Evolutionary conservation across 2,329 filamentous ascomycete species (phyloP), one percentile per base, ranked within the genome.

Genomic region (Aaosphaeria pasadenensis): DNA sequence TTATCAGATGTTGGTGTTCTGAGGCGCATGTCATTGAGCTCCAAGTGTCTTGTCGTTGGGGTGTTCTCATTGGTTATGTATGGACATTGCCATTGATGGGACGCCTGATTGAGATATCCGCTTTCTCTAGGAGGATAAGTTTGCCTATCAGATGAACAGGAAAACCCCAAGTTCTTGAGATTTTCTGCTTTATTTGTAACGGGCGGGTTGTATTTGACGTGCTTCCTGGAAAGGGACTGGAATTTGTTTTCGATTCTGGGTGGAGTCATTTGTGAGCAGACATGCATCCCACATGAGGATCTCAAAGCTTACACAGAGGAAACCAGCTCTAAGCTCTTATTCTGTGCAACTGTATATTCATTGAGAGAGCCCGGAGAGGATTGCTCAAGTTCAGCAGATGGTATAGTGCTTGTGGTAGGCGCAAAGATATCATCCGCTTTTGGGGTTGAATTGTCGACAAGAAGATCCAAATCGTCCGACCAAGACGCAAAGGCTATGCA

Each of bases 381-480:
- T 9, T n/a, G 33, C n/a, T 36, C 9, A n/a, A 36, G 33, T 9
- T 36, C 33, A 9, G 33, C n/a, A 36, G 33, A 36, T 36, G 33
- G 33, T n/a, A 36, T n/a, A 4, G 9, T 36, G 33, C 33, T 9
- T 9, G 33, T 36, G 33, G 33, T 9, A 36, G n/a, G 33, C n/a
- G n/a, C 33, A n/a, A 36, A 36, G 33, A 36, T n/a, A 9, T n/a
- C 9, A n/a, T 36, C 33, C 33, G 33, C n/a, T 9, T 5, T 24
- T 9, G 6, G 31, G 24, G 40, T 7, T 36, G 44, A 11, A 29
- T 43, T 17, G 6, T 38, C 29, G 30, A 47, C 29, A 5, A 66
- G 46, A 30, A 64, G 63, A 24, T 56, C 52, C 0, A 61, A 64
- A 35, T 64, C 60, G 29, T 58, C 59, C 2, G 60, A 64, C 63